A percentile compares a stretch with the other conserved stretches of the same genome.
phyloP scores from a whole-genome alignment of 768 basidiomycete genomes.

The Termitomyces titanicus region DNA sequence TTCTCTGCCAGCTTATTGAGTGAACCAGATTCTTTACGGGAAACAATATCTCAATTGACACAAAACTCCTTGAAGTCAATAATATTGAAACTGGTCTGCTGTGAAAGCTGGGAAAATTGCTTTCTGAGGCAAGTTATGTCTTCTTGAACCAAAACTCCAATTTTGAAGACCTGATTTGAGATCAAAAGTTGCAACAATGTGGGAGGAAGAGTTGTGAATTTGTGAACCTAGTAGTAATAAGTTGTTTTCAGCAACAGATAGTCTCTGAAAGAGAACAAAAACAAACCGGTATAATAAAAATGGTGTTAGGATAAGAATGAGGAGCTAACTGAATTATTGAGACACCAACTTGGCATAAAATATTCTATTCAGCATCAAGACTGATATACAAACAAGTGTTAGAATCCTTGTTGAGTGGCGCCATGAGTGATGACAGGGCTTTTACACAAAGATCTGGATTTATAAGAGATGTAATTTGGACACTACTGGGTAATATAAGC shows the following conservation, averaged over 20 bases:
- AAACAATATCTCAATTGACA: neutral
- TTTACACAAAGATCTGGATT: neutral
- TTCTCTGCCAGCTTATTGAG: neutral
- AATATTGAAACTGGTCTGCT: neutral
- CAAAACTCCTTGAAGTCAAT: constrained; percentile 8
- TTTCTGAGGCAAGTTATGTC: constrained; percentile 4
- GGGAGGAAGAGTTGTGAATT: neutral
- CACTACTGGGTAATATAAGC: neutral
- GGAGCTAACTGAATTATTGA: neutral
- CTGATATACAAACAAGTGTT: neutral
- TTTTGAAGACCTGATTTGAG: constrained; percentile 2
- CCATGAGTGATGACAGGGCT: neutral
- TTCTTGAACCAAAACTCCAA: neutral
- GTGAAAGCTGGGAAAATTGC: constrained; percentile 2
- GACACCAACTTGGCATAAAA: neutral
- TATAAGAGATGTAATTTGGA: neutral
- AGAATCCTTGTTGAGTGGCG: neutral
- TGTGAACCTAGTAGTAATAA: neutral
- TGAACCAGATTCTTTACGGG: neutral
- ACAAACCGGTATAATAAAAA: neutral
- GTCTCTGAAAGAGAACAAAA: neutral
- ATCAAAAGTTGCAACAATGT: neutral
- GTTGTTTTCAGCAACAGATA: neutral
- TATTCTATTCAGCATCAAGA: neutral
- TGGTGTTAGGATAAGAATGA: neutral